These are phyloP conservation scores for Mycena haematopus DNA, from an alignment of 768 basidiomycete genomes.

Conservation along the genomic window DNA sequence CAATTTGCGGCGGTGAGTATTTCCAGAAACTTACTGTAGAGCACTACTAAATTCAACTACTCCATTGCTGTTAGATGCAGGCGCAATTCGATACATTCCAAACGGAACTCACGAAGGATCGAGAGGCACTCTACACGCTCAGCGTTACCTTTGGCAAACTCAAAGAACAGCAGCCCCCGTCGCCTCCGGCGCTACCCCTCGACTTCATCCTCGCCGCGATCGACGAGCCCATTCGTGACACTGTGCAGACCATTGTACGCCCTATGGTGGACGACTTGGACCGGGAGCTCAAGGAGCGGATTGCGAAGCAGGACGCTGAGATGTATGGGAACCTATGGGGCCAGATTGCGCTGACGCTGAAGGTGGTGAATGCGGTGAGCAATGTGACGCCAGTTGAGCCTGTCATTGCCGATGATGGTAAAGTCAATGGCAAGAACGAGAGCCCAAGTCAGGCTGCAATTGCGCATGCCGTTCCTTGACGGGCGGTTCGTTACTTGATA, in stretches of 20 bases:
- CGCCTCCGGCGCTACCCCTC: conserved; percentile 18
- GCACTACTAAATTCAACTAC: neutral
- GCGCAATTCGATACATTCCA: conserved; percentile 29
- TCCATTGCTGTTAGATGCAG: conserved; percentile 29
- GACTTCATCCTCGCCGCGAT: conserved; percentile 20
- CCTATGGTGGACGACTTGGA: conserved; percentile 23
- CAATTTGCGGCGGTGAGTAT: conserved; percentile 15
- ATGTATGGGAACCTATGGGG: conserved; percentile 24
- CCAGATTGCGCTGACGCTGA: conserved; percentile 23
- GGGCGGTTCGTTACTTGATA: neutral
- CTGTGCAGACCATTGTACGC: conserved; percentile 16
- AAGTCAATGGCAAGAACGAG: neutral
- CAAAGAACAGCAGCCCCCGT: conserved; percentile 4
- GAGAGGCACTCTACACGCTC: conserved; percentile 34
- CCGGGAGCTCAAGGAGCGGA: conserved; percentile 12
- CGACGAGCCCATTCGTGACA: conserved; percentile 27
- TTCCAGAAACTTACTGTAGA: neutral
- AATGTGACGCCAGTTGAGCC: conserved; percentile 9
- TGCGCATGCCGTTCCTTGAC: neutral
- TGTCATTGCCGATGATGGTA: neutral
- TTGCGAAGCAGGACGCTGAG: conserved; percentile 20
- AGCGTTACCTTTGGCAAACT: conserved; percentile 29
- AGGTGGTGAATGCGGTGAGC: conserved; percentile 20
- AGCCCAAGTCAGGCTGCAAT: neutral
- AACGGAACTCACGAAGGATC: conserved; percentile 27